Base-by-base conservation (phyloP, 2,329 filamentous ascomycete species). In the Penicillium oxalicum region DNA sequence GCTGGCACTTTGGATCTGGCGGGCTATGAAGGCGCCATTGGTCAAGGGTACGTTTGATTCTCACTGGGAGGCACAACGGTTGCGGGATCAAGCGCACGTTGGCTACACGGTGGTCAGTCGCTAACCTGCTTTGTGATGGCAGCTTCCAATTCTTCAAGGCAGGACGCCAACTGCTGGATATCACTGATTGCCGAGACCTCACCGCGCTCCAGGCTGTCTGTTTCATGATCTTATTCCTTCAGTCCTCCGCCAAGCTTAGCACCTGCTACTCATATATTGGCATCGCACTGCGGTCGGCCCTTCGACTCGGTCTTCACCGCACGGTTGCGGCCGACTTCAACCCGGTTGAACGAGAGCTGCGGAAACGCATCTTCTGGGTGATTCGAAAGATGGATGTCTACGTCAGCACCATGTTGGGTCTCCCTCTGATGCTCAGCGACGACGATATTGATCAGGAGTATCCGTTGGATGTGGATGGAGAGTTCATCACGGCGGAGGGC, bases 191-290 rank as follows among this genome's bases (percentile, higher is more conserved):
- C 57, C 82, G 87, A 40, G 87, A 91, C 62, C 73, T 91, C 38
- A 79, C 77, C 18, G 87, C 87, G 1, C 72, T 91, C 7, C 87
- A 93, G 65, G 82, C 85, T 2, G 76, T 93, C 5, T 71, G 90
- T 18, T 90, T 88, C 64, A 87, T 90, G 78, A 86, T 90, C 42
- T 72, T 91, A 2, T 93, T 91, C 62, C 75, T 91, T 1, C 88
- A 93, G 61, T 82, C 85, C 2, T 87, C 88, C 2, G 86, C 87
- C 8, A 88, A 88, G 62, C 72, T 91, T 28, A 87, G 83, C 62
- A 86, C 83, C 8, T 91, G 87, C 63, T 91, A 91, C 66, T 82
- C 86, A 0, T 90, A 88, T 58, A 78, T 91, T 41, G 87, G 87
- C 5, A 86, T 91, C 58, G 87, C 86, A 2, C 73, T 91, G 42